phyloP scores from a whole-genome alignment of 2,329 filamentous ascomycete species.

The Albophoma yamanashiensis region DNA sequence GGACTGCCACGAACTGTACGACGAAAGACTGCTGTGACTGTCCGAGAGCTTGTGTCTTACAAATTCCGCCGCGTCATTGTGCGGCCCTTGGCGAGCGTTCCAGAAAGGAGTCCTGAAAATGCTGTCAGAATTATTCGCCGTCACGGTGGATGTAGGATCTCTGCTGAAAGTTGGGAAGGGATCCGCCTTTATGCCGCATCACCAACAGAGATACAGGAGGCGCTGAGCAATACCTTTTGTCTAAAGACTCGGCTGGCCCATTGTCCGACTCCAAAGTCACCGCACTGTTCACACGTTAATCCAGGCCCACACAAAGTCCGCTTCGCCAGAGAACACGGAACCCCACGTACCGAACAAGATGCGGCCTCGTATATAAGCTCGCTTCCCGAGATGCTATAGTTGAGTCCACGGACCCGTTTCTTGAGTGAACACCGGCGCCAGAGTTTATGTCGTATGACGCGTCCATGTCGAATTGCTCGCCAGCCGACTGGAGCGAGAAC shows the following conservation, averaged over 20 bases:
- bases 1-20: conserved; percentile 35
- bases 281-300: background rate
- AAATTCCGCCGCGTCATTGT: conserved; percentile 1
- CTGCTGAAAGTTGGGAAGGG: background rate
- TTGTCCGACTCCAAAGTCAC: background rate
- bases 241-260: background rate
- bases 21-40: conserved; percentile 42
- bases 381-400: conserved; percentile 3
- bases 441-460: conserved; percentile 8
- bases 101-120: conserved; percentile 1
- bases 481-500: conserved; percentile 11
- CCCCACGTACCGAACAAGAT: background rate
- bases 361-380: background rate
- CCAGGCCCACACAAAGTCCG: background rate
- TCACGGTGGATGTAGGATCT: background rate
- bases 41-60: conserved; percentile 27
- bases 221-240: background rate
- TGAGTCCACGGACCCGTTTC: conserved; percentile 20
- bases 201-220: background rate
- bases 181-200: background rate
- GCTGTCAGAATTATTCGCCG: background rate
- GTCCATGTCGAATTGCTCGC: conserved; percentile 11
- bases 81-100: background rate
- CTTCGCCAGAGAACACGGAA: background rate
- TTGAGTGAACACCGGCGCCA: conserved; percentile 13